Percentiles rank a stretch among this genome's conserved stretches.
phyloP scores from a whole-genome alignment of 2,329 filamentous ascomycete genomes.

The Aspergillus arachidicola region DNA sequence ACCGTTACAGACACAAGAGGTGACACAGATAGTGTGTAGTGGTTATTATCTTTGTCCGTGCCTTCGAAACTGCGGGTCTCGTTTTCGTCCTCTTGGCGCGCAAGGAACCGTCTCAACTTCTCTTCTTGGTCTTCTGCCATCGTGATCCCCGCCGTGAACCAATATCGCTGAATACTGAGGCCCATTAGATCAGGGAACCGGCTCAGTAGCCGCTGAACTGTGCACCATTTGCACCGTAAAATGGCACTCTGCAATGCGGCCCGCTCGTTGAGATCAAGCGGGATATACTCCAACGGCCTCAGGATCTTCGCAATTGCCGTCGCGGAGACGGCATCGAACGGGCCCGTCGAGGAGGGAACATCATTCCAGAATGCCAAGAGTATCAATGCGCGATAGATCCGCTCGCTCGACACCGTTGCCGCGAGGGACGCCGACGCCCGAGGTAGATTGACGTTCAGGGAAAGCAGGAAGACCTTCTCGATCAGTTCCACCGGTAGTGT shows the following conservation, averaged over 20 bases:
- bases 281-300: conserved; percentile 38
- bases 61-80: conserved; percentile 22
- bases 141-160: conserved; percentile 30
- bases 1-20: conserved; percentile 26
- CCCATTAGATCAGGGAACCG: conserved; percentile 39
- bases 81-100: conserved; percentile 12
- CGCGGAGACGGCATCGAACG: not conserved
- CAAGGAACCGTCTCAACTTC: conserved; percentile 25
- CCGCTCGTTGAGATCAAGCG: conserved; percentile 30
- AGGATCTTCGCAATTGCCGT: conserved; percentile 34
- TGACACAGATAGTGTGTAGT: conserved; percentile 26
- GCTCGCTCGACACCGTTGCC: conserved; percentile 41
- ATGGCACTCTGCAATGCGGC: conserved; percentile 38
- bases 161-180: conserved; percentile 37
- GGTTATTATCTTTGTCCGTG: conserved; percentile 8
- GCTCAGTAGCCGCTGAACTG: conserved; percentile 33
- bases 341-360: not conserved
- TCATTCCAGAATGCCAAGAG: conserved; percentile 45
- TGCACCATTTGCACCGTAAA: conserved; percentile 45
- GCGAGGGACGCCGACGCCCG: conserved; percentile 46
- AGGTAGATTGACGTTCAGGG: conserved; percentile 49
- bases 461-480: conserved; percentile 55
- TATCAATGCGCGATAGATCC: conserved; percentile 45
- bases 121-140: conserved; percentile 24
- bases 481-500: conserved; percentile 53